These are phyloP conservation scores for Stylosanthes scabra DNA, from an alignment of 331 rosid genomes.

Conservation along the genomic window DNA sequence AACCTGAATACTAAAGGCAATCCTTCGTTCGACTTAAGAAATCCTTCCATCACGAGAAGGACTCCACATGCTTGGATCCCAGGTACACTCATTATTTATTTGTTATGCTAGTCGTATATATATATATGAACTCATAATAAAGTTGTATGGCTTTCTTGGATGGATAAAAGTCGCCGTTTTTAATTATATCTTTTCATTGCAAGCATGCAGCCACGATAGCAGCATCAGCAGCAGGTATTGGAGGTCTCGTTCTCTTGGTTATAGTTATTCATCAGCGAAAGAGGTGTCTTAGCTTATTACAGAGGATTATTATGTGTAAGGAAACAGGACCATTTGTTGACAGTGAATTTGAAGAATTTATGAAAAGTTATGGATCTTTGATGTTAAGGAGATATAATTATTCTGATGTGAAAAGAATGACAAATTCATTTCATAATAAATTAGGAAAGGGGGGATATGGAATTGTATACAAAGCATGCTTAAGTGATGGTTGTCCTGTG, in stretches of 20 bases:
- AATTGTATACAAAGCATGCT: conserved; percentile 48
- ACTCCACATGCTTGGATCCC: too few relatives aligned
- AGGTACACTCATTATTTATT: too few relatives aligned
- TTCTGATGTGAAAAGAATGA: conserved; percentile 39
- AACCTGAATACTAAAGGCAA: too few relatives aligned
- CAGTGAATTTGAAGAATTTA: conserved; percentile 14
- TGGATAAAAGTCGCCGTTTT: too few relatives aligned
- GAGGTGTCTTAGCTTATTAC: background rate
- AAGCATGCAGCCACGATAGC: background rate
- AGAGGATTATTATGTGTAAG: background rate
- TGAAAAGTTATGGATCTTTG: conserved; percentile 1
- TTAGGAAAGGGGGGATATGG: conserved; percentile 54
- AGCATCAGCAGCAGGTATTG: background rate
- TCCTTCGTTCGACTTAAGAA: too few relatives aligned
- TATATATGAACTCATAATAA: too few relatives aligned
- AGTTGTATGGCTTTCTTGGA: too few relatives aligned
- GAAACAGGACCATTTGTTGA: background rate
- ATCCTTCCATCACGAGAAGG: too few relatives aligned
- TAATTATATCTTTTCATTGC: too few relatives aligned
- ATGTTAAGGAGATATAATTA: conserved; percentile 33
- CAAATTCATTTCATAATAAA: conserved; percentile 34
- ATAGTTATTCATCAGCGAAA: background rate
- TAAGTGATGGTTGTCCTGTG: conserved; percentile 42
- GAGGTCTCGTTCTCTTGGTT: background rate
- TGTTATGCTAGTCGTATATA: too few relatives aligned